Base-by-base conservation (phyloP, 2,329 filamentous ascomycete genomes). In the Cytospora mali region DNA sequence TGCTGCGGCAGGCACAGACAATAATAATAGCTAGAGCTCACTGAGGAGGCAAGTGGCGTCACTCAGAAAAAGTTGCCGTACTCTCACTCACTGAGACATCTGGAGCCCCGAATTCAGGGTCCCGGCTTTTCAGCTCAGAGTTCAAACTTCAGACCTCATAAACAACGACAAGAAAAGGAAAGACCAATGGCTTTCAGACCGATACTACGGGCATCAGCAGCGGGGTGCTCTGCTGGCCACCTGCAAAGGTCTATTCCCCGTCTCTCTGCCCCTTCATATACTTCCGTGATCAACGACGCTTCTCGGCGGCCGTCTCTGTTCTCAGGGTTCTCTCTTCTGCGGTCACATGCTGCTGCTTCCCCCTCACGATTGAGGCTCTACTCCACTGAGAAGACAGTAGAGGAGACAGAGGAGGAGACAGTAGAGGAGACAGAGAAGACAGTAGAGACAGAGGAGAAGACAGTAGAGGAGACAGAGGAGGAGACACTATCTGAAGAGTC, bases 221-320 rank as follows among this genome's bases (percentile, higher is more conserved):
- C 70, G 50, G 68, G 69, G 49, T 75, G 73, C 66, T 68, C 69
- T 29, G 68, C 67, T 52, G 73, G 72, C 65, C 70, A n/a, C n/a
- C n/a, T n/a, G n/a, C n/a, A 72, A 55, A 56, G 69, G 25, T 69
- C 67, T 18, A 46, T 72, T 23, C 54, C 74, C 14, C 66, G 68
- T 50, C 69, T 65, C 51, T 72, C 72, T 56, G 66, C 68, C 6
- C 68, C 70, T 23, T 46, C 39, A 46, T 29, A 29, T 25, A 35
- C 48, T 6, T 42, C 54, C 51, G 39, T 57, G 31, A 16, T 55
- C n/a, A 58, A n/a, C 35, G 70, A 29, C 55, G 64, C 28, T 58
- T 21, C 35, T 53, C 56, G 11, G 53, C 31, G 50, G 50, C 21
- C 28, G 21, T 13, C 53, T 7, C 35, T 25, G 42, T 9, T 27